Evolutionary conservation across 345 rosid genomes (phyloP).

Genomic region (Hibiscus mutabilis): DNA sequence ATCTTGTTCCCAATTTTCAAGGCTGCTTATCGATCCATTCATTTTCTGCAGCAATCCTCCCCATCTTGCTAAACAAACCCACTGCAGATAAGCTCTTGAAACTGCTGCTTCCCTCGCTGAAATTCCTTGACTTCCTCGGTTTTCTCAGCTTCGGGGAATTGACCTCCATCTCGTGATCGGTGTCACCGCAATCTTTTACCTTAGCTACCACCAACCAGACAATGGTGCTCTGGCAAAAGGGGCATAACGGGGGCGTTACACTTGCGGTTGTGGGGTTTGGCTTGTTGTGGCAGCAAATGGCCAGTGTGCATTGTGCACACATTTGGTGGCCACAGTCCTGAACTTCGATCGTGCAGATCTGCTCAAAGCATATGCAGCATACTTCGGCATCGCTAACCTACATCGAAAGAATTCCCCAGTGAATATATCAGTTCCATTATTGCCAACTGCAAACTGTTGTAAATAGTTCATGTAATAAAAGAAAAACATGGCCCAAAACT

Average conservation of each 20-base stretch:
- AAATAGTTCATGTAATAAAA: too few relatives aligned
- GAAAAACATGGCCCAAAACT: neutral
- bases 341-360: slow-evolving; percentile 87
- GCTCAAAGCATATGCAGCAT: slow-evolving; percentile 98
- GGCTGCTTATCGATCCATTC: slow-evolving; percentile 44
- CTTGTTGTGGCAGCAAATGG: slow-evolving; percentile 94
- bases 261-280: slow-evolving; percentile 83
- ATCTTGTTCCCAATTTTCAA: slow-evolving; percentile 18
- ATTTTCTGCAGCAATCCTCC: slow-evolving; percentile 43
- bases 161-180: slow-evolving; percentile 43
- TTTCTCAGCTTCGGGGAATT: slow-evolving; percentile 62
- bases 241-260: slow-evolving; percentile 63
- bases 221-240: slow-evolving; percentile 90
- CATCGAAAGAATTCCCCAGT: slow-evolving; percentile 11
- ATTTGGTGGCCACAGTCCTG: slow-evolving; percentile 90
- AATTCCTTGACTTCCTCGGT: slow-evolving; percentile 57
- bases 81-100: slow-evolving; percentile 73
- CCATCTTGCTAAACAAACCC: slow-evolving; percentile 51
- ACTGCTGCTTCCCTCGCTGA: slow-evolving; percentile 90
- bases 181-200: slow-evolving; percentile 33
- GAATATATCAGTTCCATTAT: slow-evolving; percentile 7
- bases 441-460: neutral
- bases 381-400: slow-evolving; percentile 76
- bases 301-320: slow-evolving; percentile 98
- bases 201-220: slow-evolving; percentile 55